Conservation (phyloP, 2,329 filamentous ascomycete genomes). For the Diaporthe capsici region DNA sequence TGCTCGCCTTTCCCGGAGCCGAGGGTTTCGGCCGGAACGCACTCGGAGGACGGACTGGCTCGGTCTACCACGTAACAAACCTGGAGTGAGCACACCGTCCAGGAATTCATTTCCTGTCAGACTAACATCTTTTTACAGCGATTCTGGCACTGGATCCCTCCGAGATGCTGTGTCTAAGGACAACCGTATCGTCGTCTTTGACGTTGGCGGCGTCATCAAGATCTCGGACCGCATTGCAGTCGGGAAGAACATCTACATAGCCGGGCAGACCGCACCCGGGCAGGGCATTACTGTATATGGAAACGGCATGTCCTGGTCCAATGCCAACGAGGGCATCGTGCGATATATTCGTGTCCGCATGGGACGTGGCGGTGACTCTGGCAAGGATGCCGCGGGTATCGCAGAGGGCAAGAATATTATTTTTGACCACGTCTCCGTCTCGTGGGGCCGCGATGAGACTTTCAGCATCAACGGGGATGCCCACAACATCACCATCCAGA, state of each 20-base stretch:
- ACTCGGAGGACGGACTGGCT: constrained; percentile 18
- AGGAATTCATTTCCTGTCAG: background rate
- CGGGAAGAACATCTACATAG: constrained; percentile 61
- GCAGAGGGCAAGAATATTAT: constrained; percentile 68
- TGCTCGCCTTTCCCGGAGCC: constrained; percentile 34
- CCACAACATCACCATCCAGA: constrained; percentile 64
- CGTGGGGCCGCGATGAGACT: constrained; percentile 70
- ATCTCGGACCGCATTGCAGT: constrained; percentile 62
- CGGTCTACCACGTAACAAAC: constrained; percentile 31
- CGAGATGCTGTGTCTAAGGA: constrained; percentile 63
- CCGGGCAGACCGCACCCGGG: constrained; percentile 65
- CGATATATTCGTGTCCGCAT: constrained; percentile 69
- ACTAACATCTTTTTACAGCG: constrained; percentile 45
- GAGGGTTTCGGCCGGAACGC: constrained; percentile 33
- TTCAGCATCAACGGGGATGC: constrained; percentile 64
- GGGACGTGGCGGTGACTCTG: constrained; percentile 63
- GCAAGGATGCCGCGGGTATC: constrained; percentile 68
- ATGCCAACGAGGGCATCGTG: constrained; percentile 66
- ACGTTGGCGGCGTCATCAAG: constrained; percentile 64
- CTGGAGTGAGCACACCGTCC: background rate
- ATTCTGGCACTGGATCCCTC: constrained; percentile 63
- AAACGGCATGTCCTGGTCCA: constrained; percentile 67
- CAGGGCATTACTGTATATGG: constrained; percentile 65
- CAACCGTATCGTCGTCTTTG: constrained; percentile 65
- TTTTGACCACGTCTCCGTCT: constrained; percentile 67